Evolutionary conservation across 768 basidiomycete species (phyloP).

Genomic region (Psilocybe tampanensis): DNA sequence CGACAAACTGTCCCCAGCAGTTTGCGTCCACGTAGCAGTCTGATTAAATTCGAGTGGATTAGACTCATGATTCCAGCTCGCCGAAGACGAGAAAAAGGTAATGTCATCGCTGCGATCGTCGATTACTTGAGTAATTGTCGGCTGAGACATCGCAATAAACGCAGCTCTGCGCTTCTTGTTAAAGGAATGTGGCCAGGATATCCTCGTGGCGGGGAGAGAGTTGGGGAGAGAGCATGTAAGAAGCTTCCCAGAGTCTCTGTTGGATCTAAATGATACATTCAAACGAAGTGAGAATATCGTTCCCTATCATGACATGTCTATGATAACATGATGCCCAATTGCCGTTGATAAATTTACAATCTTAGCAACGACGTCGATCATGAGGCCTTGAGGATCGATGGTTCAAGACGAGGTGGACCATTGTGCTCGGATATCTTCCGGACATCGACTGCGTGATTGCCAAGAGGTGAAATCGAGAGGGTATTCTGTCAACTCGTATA

Average conservation of each 20-base stretch:
- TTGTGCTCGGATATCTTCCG: too few species aligned
- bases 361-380: neutral
- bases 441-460: too few species aligned
- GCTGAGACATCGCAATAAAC: too few species aligned
- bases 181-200: neutral
- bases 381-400: neutral
- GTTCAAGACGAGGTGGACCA: neutral
- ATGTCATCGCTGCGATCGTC: neutral
- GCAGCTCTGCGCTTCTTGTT: neutral
- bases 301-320: neutral
- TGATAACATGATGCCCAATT: neutral
- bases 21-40: neutral
- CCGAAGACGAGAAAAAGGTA: neutral
- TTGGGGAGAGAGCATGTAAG: neutral
- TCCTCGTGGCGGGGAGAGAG: neutral
- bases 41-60: neutral
- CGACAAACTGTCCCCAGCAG: neutral
- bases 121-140: neutral
- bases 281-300: neutral
- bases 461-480: too few species aligned
- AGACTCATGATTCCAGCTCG: neutral
- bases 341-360: neutral
- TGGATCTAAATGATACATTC: neutral
- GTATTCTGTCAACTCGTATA: too few species aligned
- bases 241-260: neutral